Conservation (phyloP, 768 basidiomycete species). For the Lactarius akahatsu region DNA sequence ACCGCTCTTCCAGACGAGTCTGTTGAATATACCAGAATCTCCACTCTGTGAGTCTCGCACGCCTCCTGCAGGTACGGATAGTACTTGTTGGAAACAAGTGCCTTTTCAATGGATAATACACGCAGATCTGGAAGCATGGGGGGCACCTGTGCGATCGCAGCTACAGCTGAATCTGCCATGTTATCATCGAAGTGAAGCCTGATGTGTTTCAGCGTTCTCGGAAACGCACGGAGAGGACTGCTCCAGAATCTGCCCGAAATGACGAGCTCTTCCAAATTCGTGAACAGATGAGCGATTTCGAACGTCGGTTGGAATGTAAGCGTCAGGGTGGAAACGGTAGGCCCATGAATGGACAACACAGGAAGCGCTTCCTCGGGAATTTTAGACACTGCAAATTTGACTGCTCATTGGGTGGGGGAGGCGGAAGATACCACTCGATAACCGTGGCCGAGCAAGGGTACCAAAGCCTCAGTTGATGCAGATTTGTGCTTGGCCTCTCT, state of each 20-base stretch:
- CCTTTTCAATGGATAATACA: constrained; percentile 11
- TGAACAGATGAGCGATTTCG: constrained; percentile 12
- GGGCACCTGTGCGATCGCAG: constrained; percentile 1
- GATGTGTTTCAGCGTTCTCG: constrained; percentile 19
- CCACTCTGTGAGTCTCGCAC: constrained; percentile 6
- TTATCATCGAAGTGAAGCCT: constrained; percentile 5
- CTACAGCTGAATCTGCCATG: not conserved
- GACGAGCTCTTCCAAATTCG: constrained; percentile 18
- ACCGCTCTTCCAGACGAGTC: constrained; percentile 1
- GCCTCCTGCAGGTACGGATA: constrained; percentile 11
- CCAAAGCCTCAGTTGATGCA: constrained; percentile 19
- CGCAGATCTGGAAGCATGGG: constrained; percentile 10
- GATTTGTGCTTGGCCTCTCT: not conserved
- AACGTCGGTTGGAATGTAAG: constrained; percentile 15
- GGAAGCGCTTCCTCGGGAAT: constrained; percentile 4
- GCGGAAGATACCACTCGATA: constrained; percentile 20
- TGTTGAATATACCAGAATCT: constrained; percentile 9
- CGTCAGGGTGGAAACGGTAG: constrained; percentile 11
- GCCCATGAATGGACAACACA: constrained; percentile 6
- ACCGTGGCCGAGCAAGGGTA: not conserved
- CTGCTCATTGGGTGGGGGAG: not conserved
- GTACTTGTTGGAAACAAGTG: not conserved
- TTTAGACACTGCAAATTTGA: constrained; percentile 4
- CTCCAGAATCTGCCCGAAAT: constrained; percentile 18
- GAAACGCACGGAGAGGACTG: constrained; percentile 11